These are phyloP conservation scores for Camelina hispida DNA, from an alignment of 345 rosid genomes.

Conservation along the genomic window DNA sequence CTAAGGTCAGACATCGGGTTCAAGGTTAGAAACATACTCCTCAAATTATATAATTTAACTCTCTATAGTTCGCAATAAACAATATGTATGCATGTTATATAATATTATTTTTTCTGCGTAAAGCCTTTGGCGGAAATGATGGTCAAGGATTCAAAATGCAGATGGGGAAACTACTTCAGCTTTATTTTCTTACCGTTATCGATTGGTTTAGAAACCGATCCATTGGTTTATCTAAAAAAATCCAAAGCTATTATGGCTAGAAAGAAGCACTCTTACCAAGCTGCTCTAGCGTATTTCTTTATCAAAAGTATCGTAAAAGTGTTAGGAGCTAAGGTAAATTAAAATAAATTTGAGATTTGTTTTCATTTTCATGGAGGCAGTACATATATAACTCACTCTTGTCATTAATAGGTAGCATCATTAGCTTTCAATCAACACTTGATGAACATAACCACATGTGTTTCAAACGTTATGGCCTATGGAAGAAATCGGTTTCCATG, in stretches of 20 bases:
- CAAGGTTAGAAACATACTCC: slow-evolving; percentile 28
- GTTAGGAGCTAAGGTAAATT: slow-evolving; percentile 57
- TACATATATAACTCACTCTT: neutral
- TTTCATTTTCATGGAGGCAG: neutral
- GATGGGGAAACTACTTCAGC: slow-evolving; percentile 67
- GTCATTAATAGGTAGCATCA: slow-evolving; percentile 45
- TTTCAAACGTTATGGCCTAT: slow-evolving; percentile 68
- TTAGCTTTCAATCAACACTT: slow-evolving; percentile 42
- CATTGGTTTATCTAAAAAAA: slow-evolving; percentile 49
- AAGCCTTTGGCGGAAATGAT: slow-evolving; percentile 63
- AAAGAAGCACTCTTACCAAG: slow-evolving; percentile 61
- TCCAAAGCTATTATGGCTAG: slow-evolving; percentile 58
- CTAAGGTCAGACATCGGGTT: slow-evolving; percentile 45
- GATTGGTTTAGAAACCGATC: slow-evolving; percentile 50
- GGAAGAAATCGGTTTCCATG: slow-evolving; percentile 63
- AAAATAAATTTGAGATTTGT: slow-evolving; percentile 26
- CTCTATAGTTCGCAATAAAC: neutral
- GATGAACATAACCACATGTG: slow-evolving; percentile 50
- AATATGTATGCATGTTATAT: no score
- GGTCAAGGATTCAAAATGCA: slow-evolving; percentile 49
- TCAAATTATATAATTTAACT: neutral
- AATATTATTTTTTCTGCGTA: neutral
- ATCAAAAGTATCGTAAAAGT: slow-evolving; percentile 29
- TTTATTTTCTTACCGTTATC: slow-evolving; percentile 53
- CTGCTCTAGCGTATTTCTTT: slow-evolving; percentile 29